Conservation (phyloP, 1,139 yeast species). For the Geotrichum restrictum region DNA sequence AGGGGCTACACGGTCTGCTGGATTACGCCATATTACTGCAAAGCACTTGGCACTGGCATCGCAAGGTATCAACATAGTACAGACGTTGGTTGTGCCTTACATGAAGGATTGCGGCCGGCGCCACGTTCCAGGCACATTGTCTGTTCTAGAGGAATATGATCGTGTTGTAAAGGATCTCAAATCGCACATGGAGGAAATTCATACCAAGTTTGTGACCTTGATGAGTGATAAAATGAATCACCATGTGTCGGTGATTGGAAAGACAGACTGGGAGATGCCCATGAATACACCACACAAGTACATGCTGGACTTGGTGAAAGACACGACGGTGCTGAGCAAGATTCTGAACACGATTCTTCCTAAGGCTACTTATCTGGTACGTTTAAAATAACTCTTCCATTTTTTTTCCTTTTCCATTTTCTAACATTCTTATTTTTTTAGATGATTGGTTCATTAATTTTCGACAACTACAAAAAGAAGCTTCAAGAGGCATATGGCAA, state of each 20-base stretch:
- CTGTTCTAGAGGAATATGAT: slow-evolving; percentile 43
- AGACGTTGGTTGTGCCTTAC: slow-evolving; percentile 39
- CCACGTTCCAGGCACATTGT: slow-evolving; percentile 21
- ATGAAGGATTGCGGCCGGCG: slow-evolving; percentile 35
- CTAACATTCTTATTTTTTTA: slow-evolving; percentile 17
- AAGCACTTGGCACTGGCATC: slow-evolving; percentile 68
- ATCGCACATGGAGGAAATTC: slow-evolving; percentile 66
- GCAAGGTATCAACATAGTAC: slow-evolving; percentile 51
- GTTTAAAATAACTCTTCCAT: background rate
- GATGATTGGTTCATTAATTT: slow-evolving; percentile 39
- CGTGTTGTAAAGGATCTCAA: slow-evolving; percentile 40
- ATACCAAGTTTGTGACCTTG: slow-evolving; percentile 59
- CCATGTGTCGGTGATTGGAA: slow-evolving; percentile 40
- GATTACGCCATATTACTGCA: slow-evolving; percentile 70
- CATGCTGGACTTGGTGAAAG: slow-evolving; percentile 65
- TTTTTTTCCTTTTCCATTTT: slow-evolving; percentile 3
- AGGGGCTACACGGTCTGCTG: slow-evolving; percentile 67
- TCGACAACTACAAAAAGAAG: slow-evolving; percentile 55
- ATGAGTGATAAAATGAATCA: slow-evolving; percentile 59
- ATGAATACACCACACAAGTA: slow-evolving; percentile 48
- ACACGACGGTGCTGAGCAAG: slow-evolving; percentile 59
- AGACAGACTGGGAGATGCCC: slow-evolving; percentile 45
- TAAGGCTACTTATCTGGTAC: slow-evolving; percentile 44
- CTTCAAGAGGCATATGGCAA: slow-evolving; percentile 52
- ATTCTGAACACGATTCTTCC: slow-evolving; percentile 60